Base-by-base conservation (phyloP, 83 land plant species). In the Larix sibirica region DNA sequence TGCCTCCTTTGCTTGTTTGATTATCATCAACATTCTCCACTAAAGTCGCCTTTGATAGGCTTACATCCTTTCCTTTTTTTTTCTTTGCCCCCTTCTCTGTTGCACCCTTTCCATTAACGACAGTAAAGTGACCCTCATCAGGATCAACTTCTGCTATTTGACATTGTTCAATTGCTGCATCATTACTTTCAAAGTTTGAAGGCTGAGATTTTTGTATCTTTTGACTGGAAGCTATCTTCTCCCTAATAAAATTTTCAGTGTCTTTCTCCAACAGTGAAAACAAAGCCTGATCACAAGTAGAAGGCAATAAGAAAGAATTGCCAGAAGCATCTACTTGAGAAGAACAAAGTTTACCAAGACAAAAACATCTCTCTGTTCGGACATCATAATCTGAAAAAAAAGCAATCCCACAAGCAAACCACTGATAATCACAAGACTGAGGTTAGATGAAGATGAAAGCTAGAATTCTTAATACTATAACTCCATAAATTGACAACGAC, bases 261-360 rank as follows among this genome's bases (percentile, higher is more conserved):
- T 93, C 92, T 26, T 85, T 91, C 63, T 93, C 93, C 85, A 93
- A 18, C 23, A 81, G 90, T 60, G 81, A 83, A 83, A 87, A 89
- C 4, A 93, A 23, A 78, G 69, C 89, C 95, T 91, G 60, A 68
- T 69, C 77, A 73, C n/a, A 21, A 73, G 56, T 7, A 50, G 21
- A 73, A 73, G 44, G 18, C 16, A 73, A 73, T n/a, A 73, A 40
- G 54, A 73, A 44, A 44, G 40, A 16, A 38, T 1, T 14, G 9
- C 12, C 20, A 20, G 33, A 73, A 73, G 54, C n/a, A 9, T 73
- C 77, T 73, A 44, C 13, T 13, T 73, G 12, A 42, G 10, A 50
- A 73, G 44, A 73, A 33, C 3, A 20, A 21, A 71, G 2, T 73
- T 40, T 42, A 73, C 77, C 8, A 23, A 8, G 24, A 42, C 40